Conservation (phyloP, 495 filamentous ascomycete species). For the Pyrenula massariospora region DNA sequence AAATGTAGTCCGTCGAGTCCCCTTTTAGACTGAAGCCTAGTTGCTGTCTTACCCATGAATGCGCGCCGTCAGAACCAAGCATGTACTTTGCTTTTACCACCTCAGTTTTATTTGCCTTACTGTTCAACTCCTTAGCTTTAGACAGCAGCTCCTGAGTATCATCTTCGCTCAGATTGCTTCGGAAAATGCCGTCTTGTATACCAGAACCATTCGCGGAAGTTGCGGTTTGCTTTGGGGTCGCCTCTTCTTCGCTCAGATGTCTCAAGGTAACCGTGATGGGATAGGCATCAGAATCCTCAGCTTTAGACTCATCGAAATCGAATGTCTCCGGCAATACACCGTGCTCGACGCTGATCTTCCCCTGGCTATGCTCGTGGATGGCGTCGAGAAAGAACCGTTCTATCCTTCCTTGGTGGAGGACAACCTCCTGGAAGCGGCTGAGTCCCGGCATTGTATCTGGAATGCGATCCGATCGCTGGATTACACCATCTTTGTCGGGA, state of each 20-base stretch:
- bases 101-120: constrained; percentile 21
- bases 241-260: constrained; percentile 31
- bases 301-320: constrained; percentile 26
- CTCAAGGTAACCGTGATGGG: constrained; percentile 39
- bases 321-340: constrained; percentile 35
- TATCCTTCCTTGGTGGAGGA: constrained; percentile 44
- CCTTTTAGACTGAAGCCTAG: constrained; percentile 49
- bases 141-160: constrained; percentile 42
- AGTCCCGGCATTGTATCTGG: constrained; percentile 38
- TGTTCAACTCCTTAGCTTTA: constrained; percentile 14
- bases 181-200: constrained; percentile 31
- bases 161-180: constrained; percentile 37
- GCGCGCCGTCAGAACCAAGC: constrained; percentile 58
- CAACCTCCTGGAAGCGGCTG: constrained; percentile 41
- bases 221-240: constrained; percentile 20
- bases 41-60: constrained; percentile 45
- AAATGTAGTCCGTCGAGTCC: constrained; percentile 52
- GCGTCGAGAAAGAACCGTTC: constrained; percentile 45
- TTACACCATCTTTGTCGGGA: constrained; percentile 33
- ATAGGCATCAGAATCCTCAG: constrained; percentile 34
- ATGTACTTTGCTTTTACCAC: constrained; percentile 49
- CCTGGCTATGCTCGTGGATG: constrained; percentile 32
- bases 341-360: constrained; percentile 31
- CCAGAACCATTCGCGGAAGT: constrained; percentile 11
- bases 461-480: constrained; percentile 39